Base-by-base conservation (phyloP, 805 yeast species). In the Suhomyces sp. region DNA sequence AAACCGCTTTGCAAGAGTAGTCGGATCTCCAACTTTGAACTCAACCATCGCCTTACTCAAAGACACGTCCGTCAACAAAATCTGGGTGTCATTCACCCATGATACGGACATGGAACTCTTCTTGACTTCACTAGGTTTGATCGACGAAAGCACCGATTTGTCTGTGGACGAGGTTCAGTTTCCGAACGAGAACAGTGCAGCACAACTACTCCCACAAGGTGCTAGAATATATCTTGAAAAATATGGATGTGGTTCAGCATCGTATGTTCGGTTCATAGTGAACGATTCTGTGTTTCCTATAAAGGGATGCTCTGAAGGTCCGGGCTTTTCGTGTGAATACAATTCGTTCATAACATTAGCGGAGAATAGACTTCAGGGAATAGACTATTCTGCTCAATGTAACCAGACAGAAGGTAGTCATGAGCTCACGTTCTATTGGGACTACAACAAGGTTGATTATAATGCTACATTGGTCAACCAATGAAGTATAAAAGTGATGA, bases 361-460 rank as follows among this genome's bases (percentile, higher is more conserved):
- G 29, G 53, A 51, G 19, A 36, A 40, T 14, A 58, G 63, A 46
- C 36, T 63, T 35, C 43, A 46, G 3, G 60, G 58, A 34, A 31
- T 40, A 21, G 42, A 43, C 27, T 67, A 55, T 42, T 47, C 42
- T 24, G 40, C 48, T 15, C 61, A 61, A 17, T 69, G 74, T 46
- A 52, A 51, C 14, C 44, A 52, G 19, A 33, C 35, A 12, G 40
- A 48, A 26, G 52, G 35, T 4, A 39, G 48, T 13, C 6, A 10
- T 19, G 22, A 7, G 10, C 48, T 68, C 22, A 53, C 69, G 2
- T 68, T 68, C 49, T 66, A 58, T 51, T 68, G 74, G 74, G 71
- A 68, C 46, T 68, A 52, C 44, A 40, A 41, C 31, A 39, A 33
- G 27, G 50, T 19, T 21, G 38, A 43, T 33, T 54, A 54, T 47